Evolutionary conservation across 805 yeast genomes (phyloP), one percentile per base, ranked within the genome.

Genomic region (Nematodospora valgi): DNA sequence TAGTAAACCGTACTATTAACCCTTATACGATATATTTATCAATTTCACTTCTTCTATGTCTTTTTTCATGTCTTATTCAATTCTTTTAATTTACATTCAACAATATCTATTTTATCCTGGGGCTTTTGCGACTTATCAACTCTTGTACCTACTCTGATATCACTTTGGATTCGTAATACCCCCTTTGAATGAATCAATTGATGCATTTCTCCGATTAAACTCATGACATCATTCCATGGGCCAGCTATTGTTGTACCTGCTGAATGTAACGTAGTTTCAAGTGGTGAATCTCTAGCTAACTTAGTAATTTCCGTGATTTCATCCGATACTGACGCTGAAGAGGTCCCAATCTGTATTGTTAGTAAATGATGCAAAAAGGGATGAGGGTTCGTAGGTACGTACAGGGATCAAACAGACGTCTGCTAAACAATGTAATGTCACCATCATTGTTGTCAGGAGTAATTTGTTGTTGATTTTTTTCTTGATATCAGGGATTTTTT

Each of bases 161-260:
- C 95, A 43, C 86, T 78, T 54, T 88, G 96, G 34, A 87, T 78
- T 54, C 96, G 71, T 8, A 82, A 71, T 9, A 84, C 77, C 1
- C 94, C 95, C 4, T 69, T 68, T 6, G 47, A 45, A 51, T 87
- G 96, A 35, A 85, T 72, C 29, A 66, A 65, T 50, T 81, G 80
- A 51, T 87, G 96, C 48, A 86, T 62, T 46, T 76, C 73, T 6
- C 96, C 96, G 48, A 87, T 82, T 35, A 86, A 60, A 22, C 70
- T 76, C 78, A 80, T 82, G 1, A 88, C 96, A 37, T 83, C 88
- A 49, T 79, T 78, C 96, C 96, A 88, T n/a, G 87, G 88, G 1
- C 96, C 96, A 49, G 84, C 83, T 47, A 83, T 79, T 2, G 96
- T 86, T 5, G 96, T 87, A 3, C 96, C 96, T 2, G 96, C 96